These are phyloP conservation scores for Dothiorella sarmentorum DNA, from an alignment of 2,329 filamentous ascomycete species.

Conservation along the genomic window DNA sequence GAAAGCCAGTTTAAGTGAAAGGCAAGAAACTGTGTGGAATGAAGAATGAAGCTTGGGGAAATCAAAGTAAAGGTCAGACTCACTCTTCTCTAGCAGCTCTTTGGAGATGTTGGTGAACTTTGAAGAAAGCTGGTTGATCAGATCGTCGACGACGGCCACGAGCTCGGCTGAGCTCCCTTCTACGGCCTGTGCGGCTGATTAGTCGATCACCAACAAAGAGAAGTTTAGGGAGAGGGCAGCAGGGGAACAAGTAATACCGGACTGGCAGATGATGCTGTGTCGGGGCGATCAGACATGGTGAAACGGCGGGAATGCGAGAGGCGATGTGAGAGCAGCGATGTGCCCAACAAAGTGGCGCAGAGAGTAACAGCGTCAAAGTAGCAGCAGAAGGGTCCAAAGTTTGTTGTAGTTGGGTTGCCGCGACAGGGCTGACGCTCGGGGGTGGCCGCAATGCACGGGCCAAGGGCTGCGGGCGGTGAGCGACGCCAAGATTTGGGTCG, in stretches of 20 bases:
- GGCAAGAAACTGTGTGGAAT: not conserved
- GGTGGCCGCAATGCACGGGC: conserved; percentile 27
- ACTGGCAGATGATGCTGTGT: conserved; percentile 9
- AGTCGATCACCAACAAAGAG: conserved; percentile 22
- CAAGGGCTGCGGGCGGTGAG: conserved; percentile 29
- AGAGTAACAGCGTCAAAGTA: not conserved
- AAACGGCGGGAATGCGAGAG: not conserved
- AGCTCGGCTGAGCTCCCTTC: conserved; percentile 54
- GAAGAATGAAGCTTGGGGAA: not conserved
- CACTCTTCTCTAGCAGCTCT: conserved; percentile 87
- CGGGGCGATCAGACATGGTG: conserved; percentile 19
- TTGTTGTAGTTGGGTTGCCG: conserved; percentile 2
- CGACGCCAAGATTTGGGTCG: conserved; percentile 28
- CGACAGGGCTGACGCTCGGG: conserved; percentile 3
- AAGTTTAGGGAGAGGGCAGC: not conserved
- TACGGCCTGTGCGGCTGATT: not conserved
- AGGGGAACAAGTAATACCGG: conserved; percentile 4
- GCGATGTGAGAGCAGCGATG: not conserved
- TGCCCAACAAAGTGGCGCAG: not conserved
- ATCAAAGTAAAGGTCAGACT: conserved; percentile 32
- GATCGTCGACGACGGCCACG: conserved; percentile 76
- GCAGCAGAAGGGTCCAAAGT: not conserved
- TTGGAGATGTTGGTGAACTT: conserved; percentile 83
- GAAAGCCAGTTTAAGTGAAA: not conserved
- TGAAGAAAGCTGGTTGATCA: conserved; percentile 76